Evolutionary conservation across 306 rosid genomes (phyloP).

Genomic region (Alnus glutinosa): DNA sequence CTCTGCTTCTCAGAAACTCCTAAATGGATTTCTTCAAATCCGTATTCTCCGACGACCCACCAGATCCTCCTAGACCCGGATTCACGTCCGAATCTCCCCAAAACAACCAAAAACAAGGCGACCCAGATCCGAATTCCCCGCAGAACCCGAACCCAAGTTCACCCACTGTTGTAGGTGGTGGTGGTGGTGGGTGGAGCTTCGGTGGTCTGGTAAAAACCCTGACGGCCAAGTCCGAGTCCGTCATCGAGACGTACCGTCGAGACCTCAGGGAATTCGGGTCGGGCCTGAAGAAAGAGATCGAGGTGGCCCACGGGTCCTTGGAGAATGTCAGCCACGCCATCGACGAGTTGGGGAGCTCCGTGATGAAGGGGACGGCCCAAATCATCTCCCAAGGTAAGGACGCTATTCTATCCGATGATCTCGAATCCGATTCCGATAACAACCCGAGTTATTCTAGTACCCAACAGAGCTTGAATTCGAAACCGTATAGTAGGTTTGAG

Average conservation of each 20-base stretch:
- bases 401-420: constrained; percentile 54
- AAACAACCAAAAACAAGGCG: neutral
- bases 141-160: constrained; percentile 12
- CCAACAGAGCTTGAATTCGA: constrained; percentile 47
- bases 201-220: constrained; percentile 74
- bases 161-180: neutral
- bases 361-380: constrained; percentile 78
- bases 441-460: constrained; percentile 18
- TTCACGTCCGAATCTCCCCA: constrained; percentile 18
- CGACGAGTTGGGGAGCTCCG: constrained; percentile 75
- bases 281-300: constrained; percentile 77
- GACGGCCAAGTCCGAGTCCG: constrained; percentile 68
- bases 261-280: constrained; percentile 78
- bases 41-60: constrained; percentile 67
- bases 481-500: constrained; percentile 68
- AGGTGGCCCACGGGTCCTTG: constrained; percentile 83
- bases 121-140: constrained; percentile 39
- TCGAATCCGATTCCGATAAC: constrained; percentile 60
- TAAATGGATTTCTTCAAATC: constrained; percentile 84
- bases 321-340: constrained; percentile 64
- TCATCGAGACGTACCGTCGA: constrained; percentile 86
- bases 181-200: constrained; percentile 58
- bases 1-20: neutral
- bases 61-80: constrained; percentile 33
- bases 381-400: constrained; percentile 75